Base-by-base conservation (phyloP, 1,284 basidiomycete genomes). In the Spongiforma sp. region DNA sequence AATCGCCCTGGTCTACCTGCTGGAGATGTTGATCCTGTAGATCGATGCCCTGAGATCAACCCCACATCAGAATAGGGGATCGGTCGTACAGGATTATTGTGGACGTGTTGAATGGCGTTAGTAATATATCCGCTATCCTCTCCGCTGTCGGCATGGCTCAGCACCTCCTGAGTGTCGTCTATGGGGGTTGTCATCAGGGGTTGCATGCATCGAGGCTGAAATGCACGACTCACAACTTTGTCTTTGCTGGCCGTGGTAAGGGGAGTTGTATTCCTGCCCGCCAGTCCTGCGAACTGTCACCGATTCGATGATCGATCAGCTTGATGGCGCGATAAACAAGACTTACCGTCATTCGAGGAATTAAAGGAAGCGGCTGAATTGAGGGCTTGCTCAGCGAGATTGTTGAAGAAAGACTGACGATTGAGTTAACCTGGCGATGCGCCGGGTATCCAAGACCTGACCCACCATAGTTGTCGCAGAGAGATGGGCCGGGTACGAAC, bases 121-220 rank as follows among this genome's bases (percentile, higher is more conserved):
- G 54, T 10, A 15, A 76, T 62, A 5, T 55, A 65, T n/a, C 61
- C 70, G 14, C 39, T 32, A 41, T 24, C 39, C 21, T 64, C 61
- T 26, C 56, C 60, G 21, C 33, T 61, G 17, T 52, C 60, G 8
- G 71, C 89, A 41, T 75, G 81, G 58, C 80, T 75, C 30, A 88
- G 78, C 41, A 84, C 88, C 58, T 88, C 83, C 5, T 89, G 81
- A 26, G 88, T 76, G 72, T 92, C 73, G 71, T 88, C 91, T 93
- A 64, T 17, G 33, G n/a, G 43, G 21, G 62, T 62, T 56, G 33
- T 63, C 56, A 43, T 61, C 52, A 54, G 32, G 41, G 24, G 26
- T 3, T 24, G 24, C 11, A 57, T 43, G 43, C 48, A 30, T 56
- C 33, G 19, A 59, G 1, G 28, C 17, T 7, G 28, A 26, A 50